Percentiles rank a stretch among this genome's conserved stretches.
These are phyloP conservation scores for Penicillium freii DNA, from an alignment of 2,329 filamentous ascomycete genomes.

Conservation along the genomic window DNA sequence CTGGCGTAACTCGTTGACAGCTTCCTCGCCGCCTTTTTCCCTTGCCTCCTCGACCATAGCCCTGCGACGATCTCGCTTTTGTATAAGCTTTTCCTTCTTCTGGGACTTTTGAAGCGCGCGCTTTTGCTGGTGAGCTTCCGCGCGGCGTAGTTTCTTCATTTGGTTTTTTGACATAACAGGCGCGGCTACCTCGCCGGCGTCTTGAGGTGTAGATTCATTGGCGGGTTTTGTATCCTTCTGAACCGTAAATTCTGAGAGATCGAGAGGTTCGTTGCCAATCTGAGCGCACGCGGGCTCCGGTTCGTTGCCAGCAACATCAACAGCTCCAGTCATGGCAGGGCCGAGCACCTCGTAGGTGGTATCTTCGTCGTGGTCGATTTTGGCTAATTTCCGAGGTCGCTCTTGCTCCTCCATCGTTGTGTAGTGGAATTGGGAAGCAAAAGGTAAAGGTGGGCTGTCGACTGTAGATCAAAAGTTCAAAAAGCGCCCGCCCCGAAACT, in stretches of 20 bases:
- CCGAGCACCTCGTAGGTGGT: slow-evolving; percentile 22
- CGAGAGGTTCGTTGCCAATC: slow-evolving; percentile 12
- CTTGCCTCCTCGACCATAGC: slow-evolving; percentile 37
- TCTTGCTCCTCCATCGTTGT: slow-evolving; percentile 54
- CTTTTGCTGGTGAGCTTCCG: slow-evolving; percentile 72
- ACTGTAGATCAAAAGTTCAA: slow-evolving; percentile 20
- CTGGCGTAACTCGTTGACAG: slow-evolving; percentile 29
- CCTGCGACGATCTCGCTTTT: slow-evolving; percentile 53
- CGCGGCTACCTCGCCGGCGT: slow-evolving; percentile 10
- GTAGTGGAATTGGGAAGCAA: not conserved
- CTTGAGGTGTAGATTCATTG: not conserved
- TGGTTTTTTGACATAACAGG: slow-evolving; percentile 75
- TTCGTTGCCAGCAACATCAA: slow-evolving; percentile 16
- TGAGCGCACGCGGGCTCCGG: slow-evolving; percentile 7
- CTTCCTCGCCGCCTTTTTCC: slow-evolving; percentile 25
- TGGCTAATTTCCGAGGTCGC: slow-evolving; percentile 55
- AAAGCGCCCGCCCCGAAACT: slow-evolving; percentile 13
- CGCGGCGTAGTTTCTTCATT: slow-evolving; percentile 71
- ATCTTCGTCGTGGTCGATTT: slow-evolving; percentile 45
- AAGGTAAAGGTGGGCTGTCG: slow-evolving; percentile 11
- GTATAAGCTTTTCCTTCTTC: slow-evolving; percentile 56
- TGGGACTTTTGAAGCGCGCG: slow-evolving; percentile 59
- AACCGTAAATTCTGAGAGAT: slow-evolving; percentile 2
- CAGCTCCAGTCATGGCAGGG: slow-evolving; percentile 34
- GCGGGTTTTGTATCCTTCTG: not conserved